Base-by-base conservation (phyloP, 2,329 filamentous ascomycete genomes). In the Grosmannia serpens region DNA sequence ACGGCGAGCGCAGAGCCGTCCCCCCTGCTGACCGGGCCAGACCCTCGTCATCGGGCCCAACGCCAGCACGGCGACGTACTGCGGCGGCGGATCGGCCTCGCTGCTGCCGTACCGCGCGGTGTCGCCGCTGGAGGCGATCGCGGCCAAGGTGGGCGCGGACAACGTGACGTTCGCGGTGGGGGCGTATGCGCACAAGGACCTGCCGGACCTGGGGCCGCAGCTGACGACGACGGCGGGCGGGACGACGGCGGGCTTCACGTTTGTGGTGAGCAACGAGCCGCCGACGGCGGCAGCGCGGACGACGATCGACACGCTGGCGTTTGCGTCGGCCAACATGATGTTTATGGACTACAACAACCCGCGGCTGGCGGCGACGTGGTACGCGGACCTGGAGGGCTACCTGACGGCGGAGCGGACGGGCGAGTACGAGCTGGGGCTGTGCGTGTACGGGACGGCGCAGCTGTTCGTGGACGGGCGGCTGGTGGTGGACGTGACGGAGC, bases 291-390 rank as follows among this genome's bases (percentile, higher is more conserved):
- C 15, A 22, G 11, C 27, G 55, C 8, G 63, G 1, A 20, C 24
- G 13, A 22, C 54, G 6, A 49, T 62, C 17, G 63, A 81, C 59
- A 72, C 76, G 57, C 63, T 80, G 5, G 69, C 73, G 56, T 70
- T 80, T n/a, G 17, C 29, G 2, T 67, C 71, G 13, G 35, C 68
- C 27, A 75, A 75, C 1, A 68, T 69, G 54, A 71, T 77, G 51
- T 74, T 82, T 13, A 76, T 79, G 67, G 78, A 79, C 66, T 82
- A 82, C 66, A 71, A 74, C 57, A 74, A 73, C 56, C 65, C 70
- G 1, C 65, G 66, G 44, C 62, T 75, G 50, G 61, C 57, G 31
- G 65, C 59, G 8, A 59, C 75, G 11, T 75, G 70, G 67, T 77
- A 72, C 60, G 70, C 69, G 29, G 70, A 73, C 50, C 67, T 75